Base-by-base conservation (phyloP, 208 protist genomes). In the Leishmania lainsoni region DNA sequence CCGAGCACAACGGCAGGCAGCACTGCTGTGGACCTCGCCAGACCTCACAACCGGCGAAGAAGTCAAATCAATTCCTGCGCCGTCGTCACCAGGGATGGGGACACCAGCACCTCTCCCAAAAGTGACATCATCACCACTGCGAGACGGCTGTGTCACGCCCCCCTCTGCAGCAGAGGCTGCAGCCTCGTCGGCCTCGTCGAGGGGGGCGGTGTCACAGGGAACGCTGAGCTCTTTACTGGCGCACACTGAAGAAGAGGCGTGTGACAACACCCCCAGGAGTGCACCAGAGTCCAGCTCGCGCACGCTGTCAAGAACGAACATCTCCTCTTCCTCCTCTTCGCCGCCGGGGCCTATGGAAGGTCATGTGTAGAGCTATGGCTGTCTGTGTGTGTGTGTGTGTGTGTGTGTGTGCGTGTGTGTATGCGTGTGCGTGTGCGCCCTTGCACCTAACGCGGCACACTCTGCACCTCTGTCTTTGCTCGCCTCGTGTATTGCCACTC, bases 11-110 rank as follows among this genome's bases (percentile, higher is more conserved):
- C 76, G 83, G 26, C 72, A 84, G n/a, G 59, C 81, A 8, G 51
- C 81, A 0, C 80, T 77, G 48, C 88, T 83, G 69, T 92, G 85
- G 79, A 92, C 84, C 0, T 76, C 85, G 5, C 75, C 81, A 20
- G 49, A 75, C 63, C 49, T 61, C 58, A 45, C 14, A 6, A 16
- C 39, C 26, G 45, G 69, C 22, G 69, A 10, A 45, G 39, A 45
- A 10, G 8, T 51, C 69, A 16, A 29, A 54, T 8, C 42, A 22
- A 73, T 51, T 16, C 39, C 45, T 52, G 42, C 72, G 45, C 22
- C 72, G 26, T 12, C 32, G 61, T 9, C 32, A 52, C 49, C 32
- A 45, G 51, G 20, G 14, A 54, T n/a, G 45, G 26, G 5, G 20
- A 45, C 26, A 9, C 26, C 69, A 73, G 69, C 17, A 35, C 26